A percentile compares a stretch with the other conserved stretches of the same genome.
Conservation (phyloP, 176 grass and related monocot species). For the Aegilops sharonensis region DNA sequence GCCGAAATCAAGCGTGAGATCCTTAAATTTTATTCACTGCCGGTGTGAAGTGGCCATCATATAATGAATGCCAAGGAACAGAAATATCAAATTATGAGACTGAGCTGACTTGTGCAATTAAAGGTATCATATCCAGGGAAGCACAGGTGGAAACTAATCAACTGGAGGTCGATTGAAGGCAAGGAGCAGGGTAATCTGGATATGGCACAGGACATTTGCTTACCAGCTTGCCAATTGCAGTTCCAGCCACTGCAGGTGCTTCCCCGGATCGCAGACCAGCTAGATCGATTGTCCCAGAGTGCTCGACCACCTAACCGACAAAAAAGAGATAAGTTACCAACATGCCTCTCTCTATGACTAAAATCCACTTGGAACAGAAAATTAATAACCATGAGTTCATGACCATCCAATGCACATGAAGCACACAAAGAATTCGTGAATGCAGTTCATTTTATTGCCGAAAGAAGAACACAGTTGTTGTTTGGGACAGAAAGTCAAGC, state of each 20-base stretch:
- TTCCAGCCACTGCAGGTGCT: constrained; percentile 46
- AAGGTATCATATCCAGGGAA: background rate
- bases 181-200: background rate
- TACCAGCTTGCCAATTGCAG: constrained; percentile 66
- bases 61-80: background rate
- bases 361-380: background rate
- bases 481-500: background rate
- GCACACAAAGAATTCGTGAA: background rate
- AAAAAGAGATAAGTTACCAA: constrained; percentile 20
- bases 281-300: constrained; percentile 65
- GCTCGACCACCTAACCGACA: constrained; percentile 60
- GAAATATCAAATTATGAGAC: background rate
- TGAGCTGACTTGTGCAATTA: background rate
- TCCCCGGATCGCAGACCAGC: constrained; percentile 34
- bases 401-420: background rate
- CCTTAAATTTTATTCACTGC: background rate
- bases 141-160: background rate
- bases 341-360: background rate
- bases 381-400: background rate
- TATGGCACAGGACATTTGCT: background rate
- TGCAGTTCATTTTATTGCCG: background rate
- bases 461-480: background rate
- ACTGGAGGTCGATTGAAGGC: background rate
- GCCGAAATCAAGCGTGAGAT: constrained; percentile 15
- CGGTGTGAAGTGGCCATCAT: background rate